Base-by-base conservation (phyloP, 2,329 filamentous ascomycete genomes). In the Trichoderma polysporum region DNA sequence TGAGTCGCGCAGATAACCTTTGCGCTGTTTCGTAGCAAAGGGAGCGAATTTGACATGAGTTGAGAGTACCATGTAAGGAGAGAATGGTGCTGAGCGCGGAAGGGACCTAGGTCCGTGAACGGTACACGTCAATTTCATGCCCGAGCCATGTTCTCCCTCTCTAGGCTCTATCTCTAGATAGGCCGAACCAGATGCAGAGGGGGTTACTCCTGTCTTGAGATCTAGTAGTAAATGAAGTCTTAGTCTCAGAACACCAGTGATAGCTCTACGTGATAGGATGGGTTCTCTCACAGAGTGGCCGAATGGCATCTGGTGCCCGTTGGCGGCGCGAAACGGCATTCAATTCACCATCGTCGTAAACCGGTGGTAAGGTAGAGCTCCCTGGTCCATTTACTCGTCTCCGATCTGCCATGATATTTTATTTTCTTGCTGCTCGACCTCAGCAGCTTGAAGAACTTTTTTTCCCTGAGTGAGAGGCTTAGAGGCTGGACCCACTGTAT, bases 31-130 rank as follows among this genome's bases (percentile, higher is more conserved):
- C 6, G 92, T 93, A 2, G 95, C 94, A 76, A 99, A 99, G 0
- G 95, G 94, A 0, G 95, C 94, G 76, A 97, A 98, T 80, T 98
- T 99, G 75, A 99, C 91, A 72, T 97, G 93, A 2, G 94, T 96
- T 15, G 91, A 93, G 60, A 99, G 86, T 52, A 97, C 90, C 70
- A 98, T 88, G 73, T 97, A 94, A 10, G 95, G 93, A 61, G 92
- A 95, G 81, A 97, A 99, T 1, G 93, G 90, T 31, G 93, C 92
- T 66, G 92, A 96, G 76, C 93, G 89, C 35, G 94, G 94, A 49
- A 99, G 85, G 27, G 95, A 93, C 71, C 94, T 89, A 3, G 95
- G 95, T 1, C 95, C 95, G 79, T 98, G 94, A 64, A 98, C 92
- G 12, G 93, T 94, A 78, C 94, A 97, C 69, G 90, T 91, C 68